Base-by-base conservation (phyloP, 257 asterid genomes). In the Rhazya stricta region DNA sequence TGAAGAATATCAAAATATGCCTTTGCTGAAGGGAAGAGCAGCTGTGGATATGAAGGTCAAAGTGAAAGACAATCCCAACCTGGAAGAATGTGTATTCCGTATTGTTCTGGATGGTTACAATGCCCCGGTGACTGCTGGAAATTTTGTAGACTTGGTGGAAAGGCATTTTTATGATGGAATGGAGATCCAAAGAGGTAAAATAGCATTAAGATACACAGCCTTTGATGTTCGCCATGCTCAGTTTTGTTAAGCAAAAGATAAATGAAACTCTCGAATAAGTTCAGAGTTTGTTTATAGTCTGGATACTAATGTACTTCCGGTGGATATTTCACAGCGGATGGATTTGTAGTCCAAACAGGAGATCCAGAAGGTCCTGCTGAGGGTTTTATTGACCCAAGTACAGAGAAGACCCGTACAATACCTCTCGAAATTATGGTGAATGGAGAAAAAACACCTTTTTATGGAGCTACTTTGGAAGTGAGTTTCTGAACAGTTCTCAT, bases 301-400 rank as follows among this genome's bases (percentile, higher is more conserved):
- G 37, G 75, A 48, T 25, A 50, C 25, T 56, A 27, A 74, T 76
- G 74, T 74, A 79, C 78, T 84, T 69, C 48, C 73, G 46, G 42
- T 85, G 80, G 79, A 81, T 73, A 69, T 76, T 89, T 63, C 86
- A 58, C 79, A 95, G 99, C 99, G 74, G 99, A 95, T 81, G 99
- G 99, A 43, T 95, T 95, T 82, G 99, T 95, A 6, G 98, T 95
- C 66, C 99, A 95, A 89, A 95, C 98, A 7, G 99, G 99, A 74
- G 98, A 95, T 81, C 99, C 99, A n/a, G 97, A 91, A 76, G 99
- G 99, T 45, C 99, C 99, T 0, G 96, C 98, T 7, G 99, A 95
- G 79, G 99, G 99, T 60, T 95, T 95, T 81, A 86, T 95, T 58
- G 98, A 95, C 74, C 99, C 99, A 39, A 95, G 99, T 69, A 89